phyloP scores from a whole-genome alignment of 768 basidiomycete species.

The Kwoniella botswanensis region DNA sequence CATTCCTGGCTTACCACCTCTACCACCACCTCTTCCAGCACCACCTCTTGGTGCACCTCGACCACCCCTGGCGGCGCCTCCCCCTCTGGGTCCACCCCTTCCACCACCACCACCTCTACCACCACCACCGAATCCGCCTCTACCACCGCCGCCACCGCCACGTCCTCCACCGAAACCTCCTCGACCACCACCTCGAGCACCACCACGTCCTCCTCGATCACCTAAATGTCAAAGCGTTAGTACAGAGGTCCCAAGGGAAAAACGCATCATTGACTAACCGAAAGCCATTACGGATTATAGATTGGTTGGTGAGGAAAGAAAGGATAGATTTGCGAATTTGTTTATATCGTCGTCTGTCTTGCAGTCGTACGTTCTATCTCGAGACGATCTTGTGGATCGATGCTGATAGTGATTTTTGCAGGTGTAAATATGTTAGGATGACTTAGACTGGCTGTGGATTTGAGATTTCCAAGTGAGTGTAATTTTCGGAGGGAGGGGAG shows the following conservation, averaged over 20 bases:
- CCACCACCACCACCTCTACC: constrained; percentile 38
- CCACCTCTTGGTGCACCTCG: constrained; percentile 54
- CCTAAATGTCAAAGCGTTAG: constrained; percentile 14
- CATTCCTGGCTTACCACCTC: constrained; percentile 67
- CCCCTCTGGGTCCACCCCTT: constrained; percentile 28
- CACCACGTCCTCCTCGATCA: constrained; percentile 45
- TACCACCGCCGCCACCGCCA: constrained; percentile 40
- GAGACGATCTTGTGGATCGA: neutral
- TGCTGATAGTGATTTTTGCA: too few relatives aligned
- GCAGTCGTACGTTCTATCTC: constrained; percentile 9
- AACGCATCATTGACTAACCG: constrained; percentile 32
- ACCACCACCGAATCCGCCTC: constrained; percentile 42
- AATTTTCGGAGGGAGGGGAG: constrained; percentile 10
- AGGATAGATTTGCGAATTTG: neutral
- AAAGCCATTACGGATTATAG: constrained; percentile 50
- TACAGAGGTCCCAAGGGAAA: neutral
- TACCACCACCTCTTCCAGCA: constrained; percentile 61
- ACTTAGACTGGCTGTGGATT: too few relatives aligned
- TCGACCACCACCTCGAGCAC: constrained; percentile 33
- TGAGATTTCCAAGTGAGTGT: neutral
- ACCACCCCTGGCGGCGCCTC: constrained; percentile 55
- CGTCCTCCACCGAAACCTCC: constrained; percentile 36
- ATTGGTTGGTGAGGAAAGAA: constrained; percentile 14
- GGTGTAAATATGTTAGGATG: too few relatives aligned
- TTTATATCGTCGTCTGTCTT: constrained; percentile 14